These are phyloP conservation scores for Gossypium herbaceum DNA, from an alignment of 345 rosid species.

Conservation along the genomic window DNA sequence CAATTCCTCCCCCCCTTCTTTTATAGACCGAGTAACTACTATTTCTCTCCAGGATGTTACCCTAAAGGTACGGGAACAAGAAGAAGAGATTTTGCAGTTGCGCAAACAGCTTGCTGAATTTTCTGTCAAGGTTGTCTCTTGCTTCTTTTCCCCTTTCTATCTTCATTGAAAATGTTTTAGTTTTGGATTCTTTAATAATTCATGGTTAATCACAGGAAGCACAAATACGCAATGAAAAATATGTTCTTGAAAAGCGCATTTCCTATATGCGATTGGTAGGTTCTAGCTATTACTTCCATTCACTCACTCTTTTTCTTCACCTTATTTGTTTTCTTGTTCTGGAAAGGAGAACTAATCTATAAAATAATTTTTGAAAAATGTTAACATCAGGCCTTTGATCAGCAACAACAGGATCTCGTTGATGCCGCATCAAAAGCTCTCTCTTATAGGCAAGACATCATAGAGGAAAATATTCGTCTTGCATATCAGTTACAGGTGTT, in stretches of 20 bases:
- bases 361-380: constrained; percentile 14
- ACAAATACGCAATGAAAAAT: constrained; percentile 76
- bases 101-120: constrained; percentile 75
- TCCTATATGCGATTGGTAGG: constrained; percentile 89
- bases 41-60: constrained; percentile 46
- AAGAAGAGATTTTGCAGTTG: constrained; percentile 78
- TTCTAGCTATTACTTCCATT: constrained; percentile 12
- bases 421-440: constrained; percentile 99
- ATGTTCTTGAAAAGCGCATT: constrained; percentile 80
- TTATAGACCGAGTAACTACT: constrained; percentile 14
- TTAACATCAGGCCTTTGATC: constrained; percentile 84
- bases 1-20: not conserved
- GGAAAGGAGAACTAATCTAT: not conserved
- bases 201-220: constrained; percentile 59
- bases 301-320: not conserved
- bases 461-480: constrained; percentile 91
- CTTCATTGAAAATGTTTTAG: constrained; percentile 9
- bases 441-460: constrained; percentile 89
- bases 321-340: constrained; percentile 8
- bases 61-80: constrained; percentile 66
- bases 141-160: constrained; percentile 13
- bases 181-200: constrained; percentile 21
- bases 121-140: constrained; percentile 63
- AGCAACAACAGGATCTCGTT: constrained; percentile 94
- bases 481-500: constrained; percentile 87